Evolutionary conservation across 208 protist genomes (phyloP).

Genomic region (Acanthamoeba sp.): DNA sequence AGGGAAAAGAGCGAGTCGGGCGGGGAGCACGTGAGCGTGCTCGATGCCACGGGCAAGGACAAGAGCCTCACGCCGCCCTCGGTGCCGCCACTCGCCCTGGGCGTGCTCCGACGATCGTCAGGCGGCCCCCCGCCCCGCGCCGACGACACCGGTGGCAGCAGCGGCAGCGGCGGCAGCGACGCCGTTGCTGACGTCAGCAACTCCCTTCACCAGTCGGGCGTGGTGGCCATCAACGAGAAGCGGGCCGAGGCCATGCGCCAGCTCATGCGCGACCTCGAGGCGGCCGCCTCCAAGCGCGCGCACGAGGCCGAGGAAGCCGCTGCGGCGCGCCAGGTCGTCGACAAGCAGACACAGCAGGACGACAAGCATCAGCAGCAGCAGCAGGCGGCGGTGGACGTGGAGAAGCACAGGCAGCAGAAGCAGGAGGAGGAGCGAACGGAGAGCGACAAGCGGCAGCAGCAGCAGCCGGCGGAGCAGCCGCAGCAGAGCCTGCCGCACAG

Average conservation of each 20-base stretch:
- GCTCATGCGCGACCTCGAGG: neutral
- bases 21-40: neutral
- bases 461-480: neutral
- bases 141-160: neutral
- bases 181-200: neutral
- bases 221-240: conserved; percentile 30
- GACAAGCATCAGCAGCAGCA: neutral
- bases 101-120: neutral
- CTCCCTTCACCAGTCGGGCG: neutral
- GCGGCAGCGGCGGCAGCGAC: neutral
- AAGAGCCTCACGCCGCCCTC: conserved; percentile 36
- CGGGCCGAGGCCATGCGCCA: conserved; percentile 28
- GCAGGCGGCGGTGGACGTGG: too few relatives aligned
- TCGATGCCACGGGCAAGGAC: neutral
- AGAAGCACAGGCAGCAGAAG: too few relatives aligned
- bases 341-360: neutral
- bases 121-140: neutral
- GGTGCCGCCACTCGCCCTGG: conserved; percentile 1
- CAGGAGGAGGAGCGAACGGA: neutral
- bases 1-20: neutral
- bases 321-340: neutral
- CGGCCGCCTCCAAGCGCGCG: neutral
- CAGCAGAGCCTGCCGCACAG: neutral
- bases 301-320: neutral
- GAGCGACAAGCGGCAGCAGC: neutral